Evolutionary conservation across 2,329 filamentous ascomycete genomes (phyloP).

Genomic region (Cyphellophora attinorum): DNA sequence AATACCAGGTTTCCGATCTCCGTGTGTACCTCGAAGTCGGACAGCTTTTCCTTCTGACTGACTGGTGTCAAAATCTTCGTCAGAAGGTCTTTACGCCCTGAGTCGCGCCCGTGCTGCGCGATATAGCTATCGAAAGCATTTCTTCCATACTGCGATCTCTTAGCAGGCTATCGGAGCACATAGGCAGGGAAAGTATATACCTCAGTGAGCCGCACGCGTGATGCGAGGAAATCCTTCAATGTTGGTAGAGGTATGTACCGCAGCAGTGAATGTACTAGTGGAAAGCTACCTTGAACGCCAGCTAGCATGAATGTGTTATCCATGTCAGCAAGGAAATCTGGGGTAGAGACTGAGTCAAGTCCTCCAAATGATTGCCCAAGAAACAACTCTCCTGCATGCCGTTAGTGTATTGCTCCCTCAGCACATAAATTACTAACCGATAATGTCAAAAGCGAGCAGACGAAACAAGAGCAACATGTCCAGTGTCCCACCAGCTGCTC

Average conservation of each 20-base stretch:
- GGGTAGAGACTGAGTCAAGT: too few relatives aligned
- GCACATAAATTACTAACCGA: slow-evolving; percentile 1
- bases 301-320: too few relatives aligned
- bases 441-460: slow-evolving; percentile 3
- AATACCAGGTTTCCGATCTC: slow-evolving; percentile 4
- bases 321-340: too few relatives aligned
- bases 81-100: slow-evolving; percentile 1
- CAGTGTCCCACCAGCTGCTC: neutral
- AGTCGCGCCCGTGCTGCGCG: neutral
- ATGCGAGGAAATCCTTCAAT: too few relatives aligned
- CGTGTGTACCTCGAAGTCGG: slow-evolving; percentile 1
- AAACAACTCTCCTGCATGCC: too few relatives aligned
- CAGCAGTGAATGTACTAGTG: too few relatives aligned
- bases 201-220: too few relatives aligned
- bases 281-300: too few relatives aligned
- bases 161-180: too few relatives aligned
- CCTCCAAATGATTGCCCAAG: too few relatives aligned
- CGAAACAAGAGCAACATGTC: slow-evolving; percentile 4
- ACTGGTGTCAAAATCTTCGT: slow-evolving; percentile 1
- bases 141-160: slow-evolving; percentile 3
- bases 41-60: slow-evolving; percentile 2
- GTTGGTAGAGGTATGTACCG: too few relatives aligned
- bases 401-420: neutral
- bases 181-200: too few relatives aligned
- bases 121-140: slow-evolving; percentile 1